These are phyloP conservation scores for Dictyophora rubrovolvata DNA, from an alignment of 768 basidiomycete genomes.

Conservation along the genomic window DNA sequence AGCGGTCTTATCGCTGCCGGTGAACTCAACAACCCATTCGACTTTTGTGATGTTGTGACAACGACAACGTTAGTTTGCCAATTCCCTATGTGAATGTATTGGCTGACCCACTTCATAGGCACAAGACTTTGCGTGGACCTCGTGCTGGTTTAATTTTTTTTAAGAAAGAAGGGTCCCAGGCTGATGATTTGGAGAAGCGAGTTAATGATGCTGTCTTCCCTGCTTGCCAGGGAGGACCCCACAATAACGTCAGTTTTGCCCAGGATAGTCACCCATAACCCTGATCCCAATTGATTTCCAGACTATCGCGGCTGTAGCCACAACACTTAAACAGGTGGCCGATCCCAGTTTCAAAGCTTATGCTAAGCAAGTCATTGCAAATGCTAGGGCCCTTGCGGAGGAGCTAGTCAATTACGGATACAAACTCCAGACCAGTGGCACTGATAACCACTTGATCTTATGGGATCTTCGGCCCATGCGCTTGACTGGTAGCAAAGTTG, in stretches of 20 bases:
- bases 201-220: conserved; percentile 99
- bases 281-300: conserved; percentile 19
- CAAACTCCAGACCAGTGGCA: conserved; percentile 93
- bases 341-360: conserved; percentile 86
- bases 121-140: conserved; percentile 98
- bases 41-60: conserved; percentile 94
- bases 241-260: conserved; percentile 74
- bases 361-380: conserved; percentile 89
- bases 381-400: conserved; percentile 68
- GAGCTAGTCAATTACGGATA: conserved; percentile 73
- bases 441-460: conserved; percentile 95
- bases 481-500: conserved; percentile 95
- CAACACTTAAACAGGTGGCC: conserved; percentile 81
- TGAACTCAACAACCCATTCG: conserved; percentile 85
- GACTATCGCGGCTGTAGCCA: conserved; percentile 94
- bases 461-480: conserved; percentile 96
- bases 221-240: conserved; percentile 98
- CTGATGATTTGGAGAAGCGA: conserved; percentile 86
- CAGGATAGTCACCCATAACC: not conserved
- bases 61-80: conserved; percentile 72
- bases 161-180: conserved; percentile 77
- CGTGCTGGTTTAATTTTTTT: conserved; percentile 98
- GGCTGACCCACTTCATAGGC: conserved; percentile 34
- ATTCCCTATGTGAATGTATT: not conserved
- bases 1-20: conserved; percentile 90